Evolutionary conservation across 805 yeast genomes (phyloP).

Genomic region (Kurtzmaniella fragi): DNA sequence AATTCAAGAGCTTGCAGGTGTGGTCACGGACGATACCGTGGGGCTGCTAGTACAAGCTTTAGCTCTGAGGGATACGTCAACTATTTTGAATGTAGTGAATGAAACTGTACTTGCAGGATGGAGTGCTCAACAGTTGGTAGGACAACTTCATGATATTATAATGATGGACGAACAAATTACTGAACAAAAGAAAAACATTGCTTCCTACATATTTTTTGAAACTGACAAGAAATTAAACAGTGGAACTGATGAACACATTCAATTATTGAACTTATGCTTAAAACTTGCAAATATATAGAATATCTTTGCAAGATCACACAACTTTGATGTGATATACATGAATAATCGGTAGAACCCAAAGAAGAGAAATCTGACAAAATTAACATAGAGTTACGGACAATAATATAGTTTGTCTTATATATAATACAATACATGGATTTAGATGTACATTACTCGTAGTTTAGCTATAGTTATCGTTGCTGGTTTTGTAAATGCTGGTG

Average conservation of each 20-base stretch:
- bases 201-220: conserved; percentile 63
- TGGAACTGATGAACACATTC: conserved; percentile 89
- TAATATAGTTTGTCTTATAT: too few relatives aligned
- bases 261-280: conserved; percentile 57
- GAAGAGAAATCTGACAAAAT: too few relatives aligned
- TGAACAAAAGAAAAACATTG: conserved; percentile 54
- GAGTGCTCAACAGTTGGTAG: conserved; percentile 69
- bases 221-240: conserved; percentile 70
- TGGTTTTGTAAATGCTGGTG: conserved; percentile 13
- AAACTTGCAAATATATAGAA: conserved; percentile 21
- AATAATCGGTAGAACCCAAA: too few relatives aligned
- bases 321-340: too few relatives aligned
- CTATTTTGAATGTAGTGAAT: conserved; percentile 41
- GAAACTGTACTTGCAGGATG: conserved; percentile 63
- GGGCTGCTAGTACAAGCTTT: conserved; percentile 35
- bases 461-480: conserved; percentile 7
- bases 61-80: conserved; percentile 17
- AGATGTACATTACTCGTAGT: neutral
- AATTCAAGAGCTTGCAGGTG: conserved; percentile 73
- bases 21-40: conserved; percentile 51
- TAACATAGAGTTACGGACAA: too few relatives aligned
- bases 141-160: conserved; percentile 66
- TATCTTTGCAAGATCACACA: neutral
- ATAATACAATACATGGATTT: neutral
- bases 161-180: conserved; percentile 48